Conservation (phyloP, 2,329 filamentous ascomycete species). For the Aspergillus jensenii region DNA sequence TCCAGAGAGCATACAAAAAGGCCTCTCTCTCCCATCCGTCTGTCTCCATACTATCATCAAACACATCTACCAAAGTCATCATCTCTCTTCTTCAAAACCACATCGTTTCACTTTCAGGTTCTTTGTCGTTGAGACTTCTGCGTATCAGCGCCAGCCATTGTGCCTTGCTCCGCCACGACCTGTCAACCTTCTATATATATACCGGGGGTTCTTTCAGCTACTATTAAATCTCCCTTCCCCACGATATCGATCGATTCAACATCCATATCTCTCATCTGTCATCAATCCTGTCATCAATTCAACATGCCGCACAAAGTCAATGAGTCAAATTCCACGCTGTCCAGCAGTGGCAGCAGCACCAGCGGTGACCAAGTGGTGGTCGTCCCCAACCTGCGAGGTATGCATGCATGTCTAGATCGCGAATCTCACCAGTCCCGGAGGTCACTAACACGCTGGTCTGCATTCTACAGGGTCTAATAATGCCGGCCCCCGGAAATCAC, state of each 20-base stretch:
- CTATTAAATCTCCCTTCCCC: not conserved
- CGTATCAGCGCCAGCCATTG: conserved; percentile 7
- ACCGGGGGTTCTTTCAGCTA: not conserved
- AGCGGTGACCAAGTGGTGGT: conserved; percentile 30
- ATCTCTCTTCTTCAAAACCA: conserved; percentile 2
- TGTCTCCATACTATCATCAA: conserved; percentile 1
- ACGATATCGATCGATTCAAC: not conserved
- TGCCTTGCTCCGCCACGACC: conserved; percentile 22
- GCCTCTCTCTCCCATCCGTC: conserved; percentile 6
- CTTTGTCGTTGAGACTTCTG: conserved; percentile 5
- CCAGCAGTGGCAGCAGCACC: conserved; percentile 27
- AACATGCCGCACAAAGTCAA: conserved; percentile 38
- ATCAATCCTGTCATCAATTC: not conserved
- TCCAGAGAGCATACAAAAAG: conserved; percentile 18
- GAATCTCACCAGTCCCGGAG: not conserved
- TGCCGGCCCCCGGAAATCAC: conserved; percentile 28
- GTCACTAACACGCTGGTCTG: conserved; percentile 14
- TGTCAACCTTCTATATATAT: conserved; percentile 15
- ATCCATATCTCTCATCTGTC: not conserved
- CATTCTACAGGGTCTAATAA: conserved; percentile 32
- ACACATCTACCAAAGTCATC: not conserved
- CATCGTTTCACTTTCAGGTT: not conserved
- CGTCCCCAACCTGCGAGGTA: conserved; percentile 32
- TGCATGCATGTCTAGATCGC: conserved; percentile 14
- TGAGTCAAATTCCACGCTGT: conserved; percentile 37